Evolutionary conservation across 768 basidiomycete species (phyloP), one percentile per base, ranked within the genome.

Genomic region (Gloeostereum incarnatum): DNA sequence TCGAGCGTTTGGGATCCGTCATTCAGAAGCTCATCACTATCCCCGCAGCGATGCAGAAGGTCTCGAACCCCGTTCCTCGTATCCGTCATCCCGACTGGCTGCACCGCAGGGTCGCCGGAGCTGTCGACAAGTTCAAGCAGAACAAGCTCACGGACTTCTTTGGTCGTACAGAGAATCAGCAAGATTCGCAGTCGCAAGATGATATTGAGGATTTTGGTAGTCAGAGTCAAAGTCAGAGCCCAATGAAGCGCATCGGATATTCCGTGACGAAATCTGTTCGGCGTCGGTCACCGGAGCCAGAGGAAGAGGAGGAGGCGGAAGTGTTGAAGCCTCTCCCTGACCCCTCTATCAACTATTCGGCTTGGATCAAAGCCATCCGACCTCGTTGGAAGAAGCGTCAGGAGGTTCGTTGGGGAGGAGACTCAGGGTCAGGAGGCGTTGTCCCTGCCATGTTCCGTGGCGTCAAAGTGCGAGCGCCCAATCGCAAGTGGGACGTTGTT

Each of bases 11-110:
- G 17, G 96, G 96, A 4, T 96, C 92, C 2, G 96, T 98, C 48
- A 92, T 99, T 41, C 96, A 99, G 60, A 99, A 99, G 51, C 66
- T 99, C 39, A 98, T 99, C 61, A 99, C 96, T 2, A 99, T 99
- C 49, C 96, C 96, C 6, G 96, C 96, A 5, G 96, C 96, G 1
- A 85, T 98, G 75, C 96, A 99, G 56, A 94, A 94, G 49, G 86
- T 99, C 35, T 59, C 88, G 3, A 99, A 99, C 54, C 96, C 96
- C 4, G 96, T 98, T 4, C 88, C 94, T 7, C 81, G 96, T 20
- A 82, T 98, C 44, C 81, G 81, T 18, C 96, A 99, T 61, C 96
- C 96, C 0, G 96, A 99, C 55, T 98, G 96, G 96, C 67, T 99
- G 31, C 83, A 87, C 59, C 81, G 86, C 31, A 73, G 96, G 31